Evolutionary conservation across 331 rosid species (phyloP).

Genomic region (Malus hybrid): DNA sequence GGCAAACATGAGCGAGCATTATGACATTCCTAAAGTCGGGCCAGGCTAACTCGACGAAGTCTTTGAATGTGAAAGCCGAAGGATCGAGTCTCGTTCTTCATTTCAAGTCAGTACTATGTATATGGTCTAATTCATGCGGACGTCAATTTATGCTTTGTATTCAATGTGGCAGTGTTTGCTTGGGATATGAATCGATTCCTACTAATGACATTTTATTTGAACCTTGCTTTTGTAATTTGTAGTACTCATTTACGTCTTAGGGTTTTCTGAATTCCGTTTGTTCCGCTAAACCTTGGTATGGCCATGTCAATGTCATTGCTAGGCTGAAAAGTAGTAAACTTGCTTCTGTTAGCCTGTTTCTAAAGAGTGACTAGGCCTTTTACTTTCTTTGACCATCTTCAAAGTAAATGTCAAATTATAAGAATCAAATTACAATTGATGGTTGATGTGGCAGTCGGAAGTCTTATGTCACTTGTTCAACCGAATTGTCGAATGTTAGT

Average conservation of each 20-base stretch:
- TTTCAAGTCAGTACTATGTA: background rate
- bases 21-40: slow-evolving; percentile 95
- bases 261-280: background rate
- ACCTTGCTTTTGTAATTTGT: background rate
- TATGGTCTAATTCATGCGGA: background rate
- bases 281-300: background rate
- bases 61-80: background rate
- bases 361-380: background rate
- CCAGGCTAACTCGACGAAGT: slow-evolving; percentile 48
- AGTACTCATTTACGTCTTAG: background rate
- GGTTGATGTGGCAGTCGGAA: too few relatives aligned
- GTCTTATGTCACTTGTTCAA: rapidly evolving
- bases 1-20: slow-evolving; percentile 98
- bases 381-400: too few relatives aligned
- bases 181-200: background rate
- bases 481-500: too few relatives aligned
- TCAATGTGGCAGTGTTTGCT: background rate
- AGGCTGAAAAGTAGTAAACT: background rate
- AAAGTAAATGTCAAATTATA: too few relatives aligned
- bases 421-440: too few relatives aligned
- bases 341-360: background rate
- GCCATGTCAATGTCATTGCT: background rate
- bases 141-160: background rate
- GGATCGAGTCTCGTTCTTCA: slow-evolving; percentile 6
- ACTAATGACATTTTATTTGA: background rate